These are phyloP conservation scores for Arabidopsis thaliana DNA, from an alignment of 345 rosid genomes.

Conservation along the genomic window TAIR10.1 NC_003075.7:14181501-14182000, in stretches of 20 bases:
- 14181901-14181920: conserved; percentile 9
- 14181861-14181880: conserved; percentile 19
- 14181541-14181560: conserved; percentile 95
- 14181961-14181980: conserved; percentile 12
- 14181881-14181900: conserved; percentile 8
- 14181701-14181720: conserved; percentile 82
- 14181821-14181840: conserved; percentile 8
- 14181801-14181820: conserved; percentile 8
- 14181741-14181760: conserved; percentile 84
- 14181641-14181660: conserved; percentile 45
- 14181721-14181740: conserved; percentile 83
- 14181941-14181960: conserved; percentile 14
- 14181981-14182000: conserved; percentile 22
- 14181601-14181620: conserved; percentile 22
- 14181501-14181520: conserved; percentile 90
- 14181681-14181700: conserved; percentile 78
- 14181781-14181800: conserved; percentile 27
- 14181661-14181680: conserved; percentile 94
- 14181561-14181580: conserved; percentile 7
- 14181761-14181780: conserved; percentile 55
- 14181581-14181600: background rate
- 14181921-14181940: conserved; percentile 22
- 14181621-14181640: background rate
- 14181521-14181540: conserved; percentile 86
- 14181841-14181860: conserved; percentile 23